Percentiles rank a stretch among this genome's conserved stretches.
Evolutionary conservation across 2,329 filamentous ascomycete species (phyloP).

Genomic region (Falciphora oryzae): DNA sequence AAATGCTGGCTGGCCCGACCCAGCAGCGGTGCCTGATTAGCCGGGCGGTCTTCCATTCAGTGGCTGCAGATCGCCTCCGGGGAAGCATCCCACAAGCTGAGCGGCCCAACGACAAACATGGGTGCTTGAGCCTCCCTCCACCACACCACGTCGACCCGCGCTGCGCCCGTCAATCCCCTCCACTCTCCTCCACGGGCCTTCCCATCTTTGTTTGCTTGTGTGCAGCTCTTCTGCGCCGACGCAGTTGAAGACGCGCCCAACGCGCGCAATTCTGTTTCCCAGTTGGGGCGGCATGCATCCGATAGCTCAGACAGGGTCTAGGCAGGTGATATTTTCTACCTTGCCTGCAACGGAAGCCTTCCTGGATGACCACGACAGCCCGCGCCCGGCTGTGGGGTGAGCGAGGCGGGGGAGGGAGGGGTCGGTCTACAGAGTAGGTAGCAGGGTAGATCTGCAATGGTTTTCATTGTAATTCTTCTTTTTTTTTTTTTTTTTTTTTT

Average conservation of each 20-base stretch:
- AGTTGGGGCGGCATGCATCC: neutral
- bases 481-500: no score
- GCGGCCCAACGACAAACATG: neutral
- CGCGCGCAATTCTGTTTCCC: neutral
- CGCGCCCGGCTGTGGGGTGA: neutral
- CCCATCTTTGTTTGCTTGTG: no score
- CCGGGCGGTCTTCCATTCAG: neutral
- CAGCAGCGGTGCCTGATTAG: neutral
- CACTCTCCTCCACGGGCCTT: neutral
- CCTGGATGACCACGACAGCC: neutral
- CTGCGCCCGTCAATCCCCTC: neutral
- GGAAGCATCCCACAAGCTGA: neutral
- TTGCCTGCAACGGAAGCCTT: neutral
- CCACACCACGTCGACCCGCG: neutral
- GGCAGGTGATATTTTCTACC: neutral
- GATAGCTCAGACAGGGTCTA: neutral
- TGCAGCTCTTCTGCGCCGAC: neutral
- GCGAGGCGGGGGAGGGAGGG: neutral
- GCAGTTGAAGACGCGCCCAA: neutral
- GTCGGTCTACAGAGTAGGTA: neutral
- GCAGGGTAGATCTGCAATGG: no score
- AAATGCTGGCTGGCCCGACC: neutral
- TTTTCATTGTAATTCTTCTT: no score
- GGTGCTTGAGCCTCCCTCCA: neutral
- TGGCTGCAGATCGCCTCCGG: neutral